These are phyloP conservation scores for Irpex sp. DNA, from an alignment of 1,284 basidiomycete genomes.

Conservation along the genomic window DNA sequence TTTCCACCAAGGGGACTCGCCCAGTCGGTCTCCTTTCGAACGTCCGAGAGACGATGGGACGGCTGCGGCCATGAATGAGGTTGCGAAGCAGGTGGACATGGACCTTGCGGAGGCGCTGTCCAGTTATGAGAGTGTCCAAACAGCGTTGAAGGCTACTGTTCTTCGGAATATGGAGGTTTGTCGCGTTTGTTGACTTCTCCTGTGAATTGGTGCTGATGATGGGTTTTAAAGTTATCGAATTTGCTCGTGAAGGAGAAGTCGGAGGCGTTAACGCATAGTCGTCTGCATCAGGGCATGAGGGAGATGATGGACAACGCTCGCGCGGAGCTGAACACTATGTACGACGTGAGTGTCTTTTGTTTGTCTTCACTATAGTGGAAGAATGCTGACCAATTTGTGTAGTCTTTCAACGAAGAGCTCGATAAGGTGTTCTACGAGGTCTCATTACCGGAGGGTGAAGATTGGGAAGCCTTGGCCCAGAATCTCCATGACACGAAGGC, in stretches of 20 bases:
- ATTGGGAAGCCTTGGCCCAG: constrained; percentile 67
- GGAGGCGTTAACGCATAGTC: constrained; percentile 56
- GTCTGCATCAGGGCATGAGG: constrained; percentile 41
- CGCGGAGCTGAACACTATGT: constrained; percentile 88
- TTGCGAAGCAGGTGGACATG: constrained; percentile 56
- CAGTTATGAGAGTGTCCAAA: constrained; percentile 50
- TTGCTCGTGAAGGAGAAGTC: constrained; percentile 69
- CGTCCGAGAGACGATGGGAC: constrained; percentile 16
- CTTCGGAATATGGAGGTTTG: constrained; percentile 44
- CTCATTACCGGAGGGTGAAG: constrained; percentile 74
- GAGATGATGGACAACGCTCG: constrained; percentile 70
- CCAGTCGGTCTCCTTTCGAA: not conserved
- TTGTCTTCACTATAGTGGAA: no score
- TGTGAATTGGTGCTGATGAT: constrained; percentile 33
- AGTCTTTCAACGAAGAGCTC: constrained; percentile 92
- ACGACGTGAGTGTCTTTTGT: constrained; percentile 77
- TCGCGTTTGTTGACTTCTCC: not conserved
- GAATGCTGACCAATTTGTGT: no score
- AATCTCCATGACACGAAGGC: constrained; percentile 76
- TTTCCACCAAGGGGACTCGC: constrained; percentile 23
- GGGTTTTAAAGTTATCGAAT: constrained; percentile 44
- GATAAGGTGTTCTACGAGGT: constrained; percentile 85
- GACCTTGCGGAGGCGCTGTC: constrained; percentile 46
- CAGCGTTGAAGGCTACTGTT: constrained; percentile 35
- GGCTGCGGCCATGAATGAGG: constrained; percentile 41